Evolutionary conservation across 805 yeast species (phyloP), one percentile per base, ranked within the genome.

Genomic region (Starmerella vitae): DNA sequence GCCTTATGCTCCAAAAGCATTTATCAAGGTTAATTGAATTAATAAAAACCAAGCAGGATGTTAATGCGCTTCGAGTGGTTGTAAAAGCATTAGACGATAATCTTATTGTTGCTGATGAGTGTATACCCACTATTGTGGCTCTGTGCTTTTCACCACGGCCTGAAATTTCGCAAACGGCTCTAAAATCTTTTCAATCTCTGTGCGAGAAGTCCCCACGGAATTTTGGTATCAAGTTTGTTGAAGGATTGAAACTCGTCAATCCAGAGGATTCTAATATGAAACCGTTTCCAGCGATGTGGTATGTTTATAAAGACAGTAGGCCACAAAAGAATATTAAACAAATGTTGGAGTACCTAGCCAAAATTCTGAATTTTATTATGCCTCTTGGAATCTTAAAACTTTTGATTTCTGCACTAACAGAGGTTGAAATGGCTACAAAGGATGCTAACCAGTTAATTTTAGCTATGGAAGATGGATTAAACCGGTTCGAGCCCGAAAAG

Each of bases 21-120:
- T n/a, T 43, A 9, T 14, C 21, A 3, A 35, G 34, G n/a, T 21
- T 45, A 2, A n/a, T 45, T 3, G 25, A 20, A 10, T 32, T 37
- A 6, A 43, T 42, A 1, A 20, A n/a, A 8, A 20, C 14, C 1
- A 30, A 31, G 4, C 35, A 40, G 24, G 41, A 45, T 18, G 36
- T 30, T 3, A 21, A 15, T 10, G 46, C 42, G 2, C 25, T 45
- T 3, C 31, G 40, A n/a, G 38, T 44, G 18, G 36, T 43, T 3
- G 34, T 32, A 18, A 43, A 39, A 24, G 49, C 49, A 2, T 22
- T 45, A 2, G 43, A 43, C n/a, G 40, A 45, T 6, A 39, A 36
- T 13, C 38, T 43, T 5, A 30, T 45, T 2, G 49, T 44, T 5
- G 43, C 35, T 7, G 46, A 43, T 13, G 38, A 44, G 10, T 43